Base-by-base conservation (phyloP, 2,329 filamentous ascomycete genomes). In the Ophiostoma himal-ulmi region DNA sequence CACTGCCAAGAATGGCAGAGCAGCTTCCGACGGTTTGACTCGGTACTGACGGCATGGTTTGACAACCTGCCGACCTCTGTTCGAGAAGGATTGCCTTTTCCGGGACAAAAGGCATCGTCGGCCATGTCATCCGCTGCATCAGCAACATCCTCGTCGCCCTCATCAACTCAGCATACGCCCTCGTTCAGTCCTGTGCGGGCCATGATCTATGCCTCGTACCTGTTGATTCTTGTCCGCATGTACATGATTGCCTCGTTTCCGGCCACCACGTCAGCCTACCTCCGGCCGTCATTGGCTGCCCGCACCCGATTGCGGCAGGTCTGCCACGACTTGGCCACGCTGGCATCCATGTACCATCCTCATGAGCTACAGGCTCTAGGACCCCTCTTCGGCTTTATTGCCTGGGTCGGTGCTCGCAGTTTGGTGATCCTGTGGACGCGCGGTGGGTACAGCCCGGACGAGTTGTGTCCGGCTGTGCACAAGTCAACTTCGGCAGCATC, bases 1-100 rank as follows among this genome's bases (percentile, higher is more conserved):
- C 64, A 70, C 26, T 73, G 72, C 71, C 72, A 70, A 26, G 72
- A 69, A 52, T 73, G 72, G 72, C 72, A 73, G 65, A 68, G 64
- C 69, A 72, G 30, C 22, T 72, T 73, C 30, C 72, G 71, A n/a
- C 67, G 65, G 17, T 68, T 73, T 3, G 72, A 73, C 48, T 41
- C 34, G 7, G n/a, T 71, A 44, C 5, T 44, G 17, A 37, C 54
- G 39, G 39, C 72, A 2, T 73, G 72, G 72, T 68, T 60, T 34
- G 72, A 69, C 26, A 67, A 57, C 44, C 69, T 73, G 65, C 72
- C 72, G 11, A 13, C 36, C 2, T 69, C 30, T 4, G 69, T 73
- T 1, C 67, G 70, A 5, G 11, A 68, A 1, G 69, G 22, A 0
- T 69, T 67, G 3, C 14, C 54, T 7, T 11, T 62, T 17, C 26